A percentile compares a stretch with the other conserved stretches of the same genome.
Conservation (phyloP, 2,329 filamentous ascomycete species). For the Ceratocystis diversiconidia region DNA sequence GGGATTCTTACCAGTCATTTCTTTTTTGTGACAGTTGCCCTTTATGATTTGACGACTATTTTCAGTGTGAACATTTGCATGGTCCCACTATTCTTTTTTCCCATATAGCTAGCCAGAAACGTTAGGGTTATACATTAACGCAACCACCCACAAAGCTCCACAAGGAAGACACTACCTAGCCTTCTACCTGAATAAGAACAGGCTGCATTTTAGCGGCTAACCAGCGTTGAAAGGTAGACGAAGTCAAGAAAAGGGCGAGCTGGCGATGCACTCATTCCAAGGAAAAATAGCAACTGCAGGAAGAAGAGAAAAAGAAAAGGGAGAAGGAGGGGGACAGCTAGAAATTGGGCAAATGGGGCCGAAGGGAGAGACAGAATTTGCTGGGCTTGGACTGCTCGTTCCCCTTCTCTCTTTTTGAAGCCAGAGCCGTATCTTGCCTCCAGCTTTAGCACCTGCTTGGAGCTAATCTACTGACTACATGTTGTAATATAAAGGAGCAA, state of each 20-base stretch:
- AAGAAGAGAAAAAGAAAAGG: background rate
- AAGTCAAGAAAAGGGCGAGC: background rate
- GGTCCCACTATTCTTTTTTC: background rate
- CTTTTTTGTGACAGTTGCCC: too few species aligned
- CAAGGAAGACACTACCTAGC: too few species aligned
- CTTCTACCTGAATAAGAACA: too few species aligned
- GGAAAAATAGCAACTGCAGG: background rate
- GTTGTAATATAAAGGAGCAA: constrained; percentile 5
- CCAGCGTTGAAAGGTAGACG: too few species aligned
- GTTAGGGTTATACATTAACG: background rate
- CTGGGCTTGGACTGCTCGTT: background rate
- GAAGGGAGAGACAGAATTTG: background rate
- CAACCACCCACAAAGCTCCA: too few species aligned
- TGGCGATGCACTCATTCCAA: background rate
- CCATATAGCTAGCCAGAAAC: background rate
- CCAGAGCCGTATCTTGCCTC: constrained; percentile 7
- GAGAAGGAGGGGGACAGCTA: background rate
- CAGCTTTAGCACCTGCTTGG: background rate
- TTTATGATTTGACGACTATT: too few species aligned
- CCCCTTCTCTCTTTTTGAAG: background rate
- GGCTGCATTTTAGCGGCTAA: too few species aligned
- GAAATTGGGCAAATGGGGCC: too few species aligned
- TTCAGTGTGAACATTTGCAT: too few species aligned
- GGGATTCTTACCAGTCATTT: too few species aligned
- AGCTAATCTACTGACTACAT: background rate